These are phyloP conservation scores for Chlorella sp. DNA, from an alignment of 139 green algal species.

Conservation along the genomic window DNA sequence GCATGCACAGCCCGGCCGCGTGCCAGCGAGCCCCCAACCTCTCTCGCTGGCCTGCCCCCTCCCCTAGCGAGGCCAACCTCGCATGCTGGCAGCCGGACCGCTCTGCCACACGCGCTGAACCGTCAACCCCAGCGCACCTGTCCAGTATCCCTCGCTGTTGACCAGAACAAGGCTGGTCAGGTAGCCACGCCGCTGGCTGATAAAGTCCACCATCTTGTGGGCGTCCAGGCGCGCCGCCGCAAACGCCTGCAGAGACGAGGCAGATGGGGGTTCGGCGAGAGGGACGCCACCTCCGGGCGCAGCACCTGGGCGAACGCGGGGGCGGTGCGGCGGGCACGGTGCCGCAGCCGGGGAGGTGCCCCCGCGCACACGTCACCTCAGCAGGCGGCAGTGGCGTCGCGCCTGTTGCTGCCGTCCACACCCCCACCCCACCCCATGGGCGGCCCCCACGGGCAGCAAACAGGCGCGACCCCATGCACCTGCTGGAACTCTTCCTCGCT, in stretches of 20 bases:
- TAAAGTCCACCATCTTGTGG: slow-evolving; percentile 55
- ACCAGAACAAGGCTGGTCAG: slow-evolving; percentile 45
- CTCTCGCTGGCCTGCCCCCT: not conserved
- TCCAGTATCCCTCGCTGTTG: slow-evolving; percentile 58
- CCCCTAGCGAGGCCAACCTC: not conserved
- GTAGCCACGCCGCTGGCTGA: slow-evolving; percentile 22
- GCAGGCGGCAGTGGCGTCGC: not conserved
- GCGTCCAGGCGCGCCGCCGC: slow-evolving; percentile 22
- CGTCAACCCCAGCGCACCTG: slow-evolving; percentile 1
- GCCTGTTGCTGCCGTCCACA: too few relatives aligned
- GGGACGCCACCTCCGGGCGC: not conserved
- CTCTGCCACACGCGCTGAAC: not conserved
- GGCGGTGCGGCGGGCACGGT: not conserved
- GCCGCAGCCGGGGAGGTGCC: not conserved
- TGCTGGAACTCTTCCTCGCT: slow-evolving; percentile 56
- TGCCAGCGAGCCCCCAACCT: not conserved
- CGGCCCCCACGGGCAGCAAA: not conserved
- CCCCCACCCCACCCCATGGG: too few relatives aligned
- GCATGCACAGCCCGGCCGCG: not conserved
- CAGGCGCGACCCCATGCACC: not conserved
- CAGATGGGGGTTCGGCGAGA: not conserved
- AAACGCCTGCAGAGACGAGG: slow-evolving; percentile 2
- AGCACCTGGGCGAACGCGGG: not conserved
- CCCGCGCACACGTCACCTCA: not conserved
- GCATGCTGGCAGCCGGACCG: not conserved